Conservation (phyloP, 768 basidiomycete genomes). For the Termitomyces sp. region DNA sequence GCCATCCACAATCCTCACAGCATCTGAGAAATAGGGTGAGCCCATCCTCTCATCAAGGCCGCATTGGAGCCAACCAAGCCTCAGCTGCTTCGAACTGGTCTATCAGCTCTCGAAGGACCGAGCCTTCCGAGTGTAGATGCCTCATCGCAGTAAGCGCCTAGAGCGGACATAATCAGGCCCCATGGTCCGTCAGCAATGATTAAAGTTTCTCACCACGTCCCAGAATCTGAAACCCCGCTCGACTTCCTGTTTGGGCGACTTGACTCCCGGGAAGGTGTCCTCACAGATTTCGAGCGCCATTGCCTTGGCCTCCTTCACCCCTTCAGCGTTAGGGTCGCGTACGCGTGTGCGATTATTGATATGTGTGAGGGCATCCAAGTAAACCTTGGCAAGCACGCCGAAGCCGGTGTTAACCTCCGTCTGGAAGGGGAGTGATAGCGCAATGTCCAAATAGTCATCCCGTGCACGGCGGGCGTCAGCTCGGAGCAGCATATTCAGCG, state of each 20-base stretch:
- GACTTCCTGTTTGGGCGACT: conserved; percentile 81
- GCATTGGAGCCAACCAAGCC: conserved; percentile 89
- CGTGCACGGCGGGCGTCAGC: conserved; percentile 82
- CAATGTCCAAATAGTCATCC: conserved; percentile 90
- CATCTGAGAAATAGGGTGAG: neutral
- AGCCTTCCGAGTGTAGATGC: conserved; percentile 78
- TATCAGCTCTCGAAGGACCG: conserved; percentile 82
- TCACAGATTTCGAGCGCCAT: conserved; percentile 91
- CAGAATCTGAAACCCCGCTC: conserved; percentile 98
- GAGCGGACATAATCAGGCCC: conserved; percentile 12
- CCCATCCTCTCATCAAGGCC: conserved; percentile 50
- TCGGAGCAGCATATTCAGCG: conserved; percentile 90
- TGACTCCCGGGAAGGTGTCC: conserved; percentile 92
- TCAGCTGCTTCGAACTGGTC: conserved; percentile 97
- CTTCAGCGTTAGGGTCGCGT: conserved; percentile 71
- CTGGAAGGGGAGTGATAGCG: conserved; percentile 92
- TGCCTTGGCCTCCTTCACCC: conserved; percentile 77
- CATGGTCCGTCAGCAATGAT: conserved; percentile 1
- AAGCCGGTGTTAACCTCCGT: conserved; percentile 97
- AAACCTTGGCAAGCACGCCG: conserved; percentile 95
- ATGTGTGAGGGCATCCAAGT: conserved; percentile 89
- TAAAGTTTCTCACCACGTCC: conserved; percentile 76
- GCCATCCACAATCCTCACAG: neutral
- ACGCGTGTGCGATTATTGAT: conserved; percentile 79
- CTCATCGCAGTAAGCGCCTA: conserved; percentile 88